Base-by-base conservation (phyloP, 257 asterid genomes). In the Coffea eugenioides region DNA sequence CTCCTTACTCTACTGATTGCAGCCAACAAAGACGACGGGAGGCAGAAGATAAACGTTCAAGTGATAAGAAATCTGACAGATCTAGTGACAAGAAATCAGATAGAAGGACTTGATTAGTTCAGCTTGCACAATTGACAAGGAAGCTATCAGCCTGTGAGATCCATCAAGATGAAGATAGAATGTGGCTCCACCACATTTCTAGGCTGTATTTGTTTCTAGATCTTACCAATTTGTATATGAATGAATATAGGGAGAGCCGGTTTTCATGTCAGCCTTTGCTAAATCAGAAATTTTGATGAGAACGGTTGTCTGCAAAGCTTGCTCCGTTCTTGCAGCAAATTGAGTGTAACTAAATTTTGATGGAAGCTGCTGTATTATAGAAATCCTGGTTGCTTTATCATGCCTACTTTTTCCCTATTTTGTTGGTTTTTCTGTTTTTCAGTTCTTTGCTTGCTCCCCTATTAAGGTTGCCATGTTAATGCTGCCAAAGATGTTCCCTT, bases 21-120 rank as follows among this genome's bases (percentile, higher is more conserved):
- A 87, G 89, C 66, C 89, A 87, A 77, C 89, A 83, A 79, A 84
- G 85, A 74, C 83, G 86, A 43, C 78, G 84, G 67, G 89, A 87
- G 80, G 85, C 85, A 2, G 85, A 87, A 81, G 90, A 85, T 59
- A 85, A 69, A 77, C 83, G 83, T 69, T 78, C 88, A 34, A 79
- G 80, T 79, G 89, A 85, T 39, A 83, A 73, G 86, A 87, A 78
- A 71, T 64, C 82, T 23, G 90, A 87, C 27, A 39, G 43, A 39
- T 78, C 88, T 51, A 79, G 80, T 79, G 89, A 85, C 31, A 83
- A 75, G 86, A 87, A 78, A 71, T 69, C 82, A 31, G 90, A 87
- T 25, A 87, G 90, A 77, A 85, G 86, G 81, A 80, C 86, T 77
- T 87, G 84, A 82, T 67, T 9, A 11, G 34, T 14, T 75, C 21